Evolutionary conservation across 2,329 filamentous ascomycete species (phyloP).

Genomic region (Verticillium dahliae): DNA sequence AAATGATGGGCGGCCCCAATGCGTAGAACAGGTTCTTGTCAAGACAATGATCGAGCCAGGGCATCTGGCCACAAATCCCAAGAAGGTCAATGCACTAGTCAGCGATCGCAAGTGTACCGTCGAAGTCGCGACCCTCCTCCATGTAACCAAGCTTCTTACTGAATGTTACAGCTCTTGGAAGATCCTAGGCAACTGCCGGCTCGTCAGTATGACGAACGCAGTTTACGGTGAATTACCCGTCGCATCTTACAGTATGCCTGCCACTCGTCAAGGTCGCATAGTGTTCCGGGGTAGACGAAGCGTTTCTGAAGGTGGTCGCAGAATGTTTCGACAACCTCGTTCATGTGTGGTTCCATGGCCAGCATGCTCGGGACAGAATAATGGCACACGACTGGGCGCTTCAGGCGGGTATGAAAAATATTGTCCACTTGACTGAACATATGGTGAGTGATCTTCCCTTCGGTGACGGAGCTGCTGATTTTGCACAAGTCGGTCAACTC

Average conservation of each 20-base stretch:
- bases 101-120: conserved; percentile 22
- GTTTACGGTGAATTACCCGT: not conserved
- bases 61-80: conserved; percentile 18
- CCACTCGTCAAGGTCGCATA: conserved; percentile 12
- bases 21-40: conserved; percentile 21
- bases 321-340: conserved; percentile 22
- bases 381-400: conserved; percentile 28
- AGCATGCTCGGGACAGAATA: conserved; percentile 22
- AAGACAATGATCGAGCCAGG: conserved; percentile 17
- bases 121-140: conserved; percentile 26
- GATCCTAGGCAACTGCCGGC: conserved; percentile 27
- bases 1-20: conserved; percentile 15
- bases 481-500: conserved; percentile 28
- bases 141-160: conserved; percentile 34
- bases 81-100: conserved; percentile 26
- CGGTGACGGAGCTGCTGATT: conserved; percentile 23
- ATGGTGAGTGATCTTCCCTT: conserved; percentile 27
- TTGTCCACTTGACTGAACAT: conserved; percentile 28
- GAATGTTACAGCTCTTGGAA: conserved; percentile 32
- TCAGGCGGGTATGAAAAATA: conserved; percentile 23
- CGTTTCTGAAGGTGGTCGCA: conserved; percentile 18
- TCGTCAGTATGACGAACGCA: too few species aligned
- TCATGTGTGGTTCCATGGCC: conserved; percentile 22
- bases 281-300: conserved; percentile 16
- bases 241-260: not conserved